These are phyloP conservation scores for Penicillium sp. DNA, from an alignment of 2,329 filamentous ascomycete species.

Conservation along the genomic window DNA sequence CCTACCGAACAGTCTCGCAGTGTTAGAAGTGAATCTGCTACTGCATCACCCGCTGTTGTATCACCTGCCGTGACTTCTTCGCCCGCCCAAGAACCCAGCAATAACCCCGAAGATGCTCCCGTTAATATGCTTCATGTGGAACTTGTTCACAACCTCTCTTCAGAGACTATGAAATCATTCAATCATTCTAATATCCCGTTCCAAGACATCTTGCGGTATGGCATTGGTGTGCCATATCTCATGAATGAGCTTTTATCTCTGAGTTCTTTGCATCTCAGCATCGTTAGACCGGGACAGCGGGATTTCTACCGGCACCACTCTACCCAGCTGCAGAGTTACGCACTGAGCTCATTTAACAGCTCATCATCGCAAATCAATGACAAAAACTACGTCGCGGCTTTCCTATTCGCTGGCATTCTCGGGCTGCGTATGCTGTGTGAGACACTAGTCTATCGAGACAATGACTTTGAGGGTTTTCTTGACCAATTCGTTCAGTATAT, in stretches of 20 bases:
- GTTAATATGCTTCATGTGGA: slow-evolving; percentile 35
- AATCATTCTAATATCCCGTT: background rate
- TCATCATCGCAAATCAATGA: slow-evolving; percentile 8
- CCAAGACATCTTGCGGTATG: slow-evolving; percentile 2
- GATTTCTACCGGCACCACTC: slow-evolving; percentile 31
- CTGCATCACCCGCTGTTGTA: background rate
- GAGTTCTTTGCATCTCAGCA: slow-evolving; percentile 47
- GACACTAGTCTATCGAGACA: slow-evolving; percentile 42
- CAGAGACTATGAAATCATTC: slow-evolving; percentile 3
- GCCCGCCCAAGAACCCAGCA: background rate
- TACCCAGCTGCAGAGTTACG: slow-evolving; percentile 38
- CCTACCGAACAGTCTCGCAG: background rate
- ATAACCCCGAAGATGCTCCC: slow-evolving; percentile 8
- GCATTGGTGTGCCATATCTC: slow-evolving; percentile 42
- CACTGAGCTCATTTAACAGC: slow-evolving; percentile 19
- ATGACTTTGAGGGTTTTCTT: slow-evolving; percentile 39
- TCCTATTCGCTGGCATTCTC: slow-evolving; percentile 24
- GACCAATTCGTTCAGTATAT: slow-evolving; percentile 29
- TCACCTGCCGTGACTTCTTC: background rate
- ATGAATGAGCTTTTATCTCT: slow-evolving; percentile 52
- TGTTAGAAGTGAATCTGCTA: background rate
- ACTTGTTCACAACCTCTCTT: slow-evolving; percentile 30
- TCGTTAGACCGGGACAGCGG: slow-evolving; percentile 38
- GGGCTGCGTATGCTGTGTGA: slow-evolving; percentile 50
- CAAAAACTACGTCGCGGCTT: slow-evolving; percentile 22